A percentile compares a stretch with the other conserved stretches of the same genome.
Conservation (phyloP, 257 asterid genomes). For the Forsythia viridissima region DNA sequence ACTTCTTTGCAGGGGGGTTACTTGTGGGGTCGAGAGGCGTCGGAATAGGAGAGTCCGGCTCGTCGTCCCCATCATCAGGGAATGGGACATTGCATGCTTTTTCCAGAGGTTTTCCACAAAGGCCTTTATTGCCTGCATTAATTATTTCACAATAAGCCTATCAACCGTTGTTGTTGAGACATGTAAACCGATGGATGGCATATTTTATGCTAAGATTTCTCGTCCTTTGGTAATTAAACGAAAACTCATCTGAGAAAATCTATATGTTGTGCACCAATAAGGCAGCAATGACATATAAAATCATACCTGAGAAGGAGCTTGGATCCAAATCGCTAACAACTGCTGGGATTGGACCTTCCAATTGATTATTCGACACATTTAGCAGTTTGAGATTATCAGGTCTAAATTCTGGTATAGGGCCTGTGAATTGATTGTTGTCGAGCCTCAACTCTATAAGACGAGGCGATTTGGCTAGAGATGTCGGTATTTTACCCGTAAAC, state of each 20-base stretch:
- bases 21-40: neutral
- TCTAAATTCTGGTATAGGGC: slow-evolving; percentile 54
- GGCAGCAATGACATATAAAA: neutral
- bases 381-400: slow-evolving; percentile 38
- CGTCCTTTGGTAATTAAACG: neutral
- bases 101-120: slow-evolving; percentile 72
- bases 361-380: slow-evolving; percentile 71
- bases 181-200: neutral
- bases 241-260: neutral
- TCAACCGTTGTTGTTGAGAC: too few relatives aligned
- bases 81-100: slow-evolving; percentile 43
- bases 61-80: slow-evolving; percentile 20
- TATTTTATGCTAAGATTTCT: too few relatives aligned
- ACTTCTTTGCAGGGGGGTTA: neutral
- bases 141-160: neutral
- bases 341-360: slow-evolving; percentile 74
- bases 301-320: slow-evolving; percentile 57
- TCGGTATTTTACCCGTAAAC: slow-evolving; percentile 64
- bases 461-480: slow-evolving; percentile 58
- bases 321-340: slow-evolving; percentile 50
- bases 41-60: slow-evolving; percentile 35
- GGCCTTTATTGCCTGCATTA: slow-evolving; percentile 62
- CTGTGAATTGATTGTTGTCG: slow-evolving; percentile 70
- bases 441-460: slow-evolving; percentile 62
- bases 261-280: too few relatives aligned